These are phyloP conservation scores for Fusarium marasasianum DNA, from an alignment of 2,329 filamentous ascomycete genomes.

Conservation along the genomic window DNA sequence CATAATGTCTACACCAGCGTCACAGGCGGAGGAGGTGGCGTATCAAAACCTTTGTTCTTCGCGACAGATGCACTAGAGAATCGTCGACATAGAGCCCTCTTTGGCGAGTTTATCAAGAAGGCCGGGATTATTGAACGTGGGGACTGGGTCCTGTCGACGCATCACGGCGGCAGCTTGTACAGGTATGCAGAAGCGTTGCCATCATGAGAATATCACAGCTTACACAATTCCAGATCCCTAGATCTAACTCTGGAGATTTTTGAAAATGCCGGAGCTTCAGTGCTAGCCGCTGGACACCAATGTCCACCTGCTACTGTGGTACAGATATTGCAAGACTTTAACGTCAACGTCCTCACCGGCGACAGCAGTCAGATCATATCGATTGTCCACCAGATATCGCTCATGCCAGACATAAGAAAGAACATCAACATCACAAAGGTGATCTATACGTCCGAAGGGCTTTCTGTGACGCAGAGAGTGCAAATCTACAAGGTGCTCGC, in stretches of 20 bases:
- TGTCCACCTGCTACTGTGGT: slow-evolving; percentile 42
- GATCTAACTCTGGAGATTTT: slow-evolving; percentile 53
- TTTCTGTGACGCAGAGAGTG: slow-evolving; percentile 47
- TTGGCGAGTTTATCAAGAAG: slow-evolving; percentile 46
- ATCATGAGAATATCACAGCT: not conserved
- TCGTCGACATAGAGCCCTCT: slow-evolving; percentile 49
- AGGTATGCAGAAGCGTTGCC: slow-evolving; percentile 39
- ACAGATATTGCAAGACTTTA: slow-evolving; percentile 44
- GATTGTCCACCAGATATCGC: slow-evolving; percentile 49
- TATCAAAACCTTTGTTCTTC: slow-evolving; percentile 50
- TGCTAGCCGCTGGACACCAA: slow-evolving; percentile 49
- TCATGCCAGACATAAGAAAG: slow-evolving; percentile 28
- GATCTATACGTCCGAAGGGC: slow-evolving; percentile 56
- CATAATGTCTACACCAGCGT: slow-evolving; percentile 50
- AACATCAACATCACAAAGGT: slow-evolving; percentile 51
- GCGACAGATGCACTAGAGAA: slow-evolving; percentile 53
- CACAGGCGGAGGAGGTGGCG: slow-evolving; percentile 51
- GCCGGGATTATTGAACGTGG: slow-evolving; percentile 45
- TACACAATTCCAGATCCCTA: slow-evolving; percentile 42
- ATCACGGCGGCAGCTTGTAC: slow-evolving; percentile 50
- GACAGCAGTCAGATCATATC: slow-evolving; percentile 52
- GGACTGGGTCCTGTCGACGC: slow-evolving; percentile 53
- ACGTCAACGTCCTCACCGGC: slow-evolving; percentile 51
- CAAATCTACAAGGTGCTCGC: slow-evolving; percentile 46
- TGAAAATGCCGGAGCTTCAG: slow-evolving; percentile 53